Conservation (phyloP, 2,329 filamentous ascomycete genomes). For the Colletotrichum tabaci region DNA sequence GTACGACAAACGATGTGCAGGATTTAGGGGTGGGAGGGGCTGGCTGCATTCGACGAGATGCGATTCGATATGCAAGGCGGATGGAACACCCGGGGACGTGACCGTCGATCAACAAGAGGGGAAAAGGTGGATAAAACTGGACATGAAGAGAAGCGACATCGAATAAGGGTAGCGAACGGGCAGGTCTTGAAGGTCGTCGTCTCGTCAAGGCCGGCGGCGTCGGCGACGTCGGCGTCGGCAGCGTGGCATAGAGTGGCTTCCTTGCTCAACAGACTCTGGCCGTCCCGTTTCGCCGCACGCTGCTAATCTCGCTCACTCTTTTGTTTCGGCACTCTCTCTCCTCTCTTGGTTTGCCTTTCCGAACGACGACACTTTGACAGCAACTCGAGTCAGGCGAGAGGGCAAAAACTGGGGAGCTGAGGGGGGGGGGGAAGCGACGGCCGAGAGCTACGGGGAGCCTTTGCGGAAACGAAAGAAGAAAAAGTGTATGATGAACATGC, state of each 20-base stretch:
- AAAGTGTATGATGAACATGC: constrained; percentile 1
- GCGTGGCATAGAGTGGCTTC: not conserved
- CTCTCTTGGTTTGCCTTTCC: constrained; percentile 18
- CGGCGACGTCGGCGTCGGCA: constrained; percentile 5
- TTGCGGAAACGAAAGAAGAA: not conserved
- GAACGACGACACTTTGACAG: constrained; percentile 28
- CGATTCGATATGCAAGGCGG: constrained; percentile 36
- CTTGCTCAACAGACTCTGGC: not conserved
- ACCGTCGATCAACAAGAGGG: constrained; percentile 36
- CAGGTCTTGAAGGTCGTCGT: not conserved
- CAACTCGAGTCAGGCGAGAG: constrained; percentile 33
- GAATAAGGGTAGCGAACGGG: not conserved
- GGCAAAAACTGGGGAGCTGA: constrained; percentile 25
- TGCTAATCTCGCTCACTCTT: constrained; percentile 2
- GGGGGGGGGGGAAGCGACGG: not conserved
- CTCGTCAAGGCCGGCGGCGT: not conserved
- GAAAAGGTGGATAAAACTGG: constrained; percentile 39
- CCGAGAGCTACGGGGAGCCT: not conserved
- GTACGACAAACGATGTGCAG: constrained; percentile 22
- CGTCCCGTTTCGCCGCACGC: not conserved
- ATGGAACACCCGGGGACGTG: constrained; percentile 30
- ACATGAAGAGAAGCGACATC: constrained; percentile 20
- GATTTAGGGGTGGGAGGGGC: constrained; percentile 20
- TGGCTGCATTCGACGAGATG: constrained; percentile 33
- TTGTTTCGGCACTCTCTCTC: constrained; percentile 20